Percentiles rank a stretch among this genome's conserved stretches.
Conservation (phyloP, 345 rosid genomes). For the Eucalyptus erythrocorys region DNA sequence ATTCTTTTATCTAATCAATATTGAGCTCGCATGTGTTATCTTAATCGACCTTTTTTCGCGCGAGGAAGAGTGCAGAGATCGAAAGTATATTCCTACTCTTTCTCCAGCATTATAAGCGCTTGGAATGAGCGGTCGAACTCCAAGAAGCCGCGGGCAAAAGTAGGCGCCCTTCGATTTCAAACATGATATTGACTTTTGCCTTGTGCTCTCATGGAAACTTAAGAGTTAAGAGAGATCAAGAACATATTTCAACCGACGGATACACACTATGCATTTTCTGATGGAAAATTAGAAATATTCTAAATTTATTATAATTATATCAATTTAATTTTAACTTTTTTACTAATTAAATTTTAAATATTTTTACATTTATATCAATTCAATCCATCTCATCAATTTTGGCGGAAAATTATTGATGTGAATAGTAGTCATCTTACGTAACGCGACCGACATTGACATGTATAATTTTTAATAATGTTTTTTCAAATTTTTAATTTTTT, state of each 20-base stretch:
- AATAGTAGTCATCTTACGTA: accelerated
- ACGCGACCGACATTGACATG: accelerated
- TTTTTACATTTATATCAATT: accelerated
- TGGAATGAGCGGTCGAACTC: background rate
- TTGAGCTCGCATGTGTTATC: no score
- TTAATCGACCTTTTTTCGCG: background rate
- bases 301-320: no score
- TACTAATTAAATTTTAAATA: accelerated
- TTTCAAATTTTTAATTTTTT: no score
- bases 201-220: background rate
- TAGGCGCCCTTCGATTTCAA: background rate
- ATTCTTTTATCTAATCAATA: no score
- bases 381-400: accelerated
- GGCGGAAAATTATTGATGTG: accelerated
- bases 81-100: background rate
- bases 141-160: background rate
- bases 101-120: background rate
- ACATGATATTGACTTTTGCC: background rate
- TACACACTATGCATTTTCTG: background rate
- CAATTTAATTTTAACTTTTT: background rate
- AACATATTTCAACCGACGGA: background rate
- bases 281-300: no score
- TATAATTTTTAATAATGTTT: no score
- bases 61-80: background rate
- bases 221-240: background rate